Evolutionary conservation across 495 filamentous ascomycete species (phyloP).

Genomic region (Zalerion maritima): DNA sequence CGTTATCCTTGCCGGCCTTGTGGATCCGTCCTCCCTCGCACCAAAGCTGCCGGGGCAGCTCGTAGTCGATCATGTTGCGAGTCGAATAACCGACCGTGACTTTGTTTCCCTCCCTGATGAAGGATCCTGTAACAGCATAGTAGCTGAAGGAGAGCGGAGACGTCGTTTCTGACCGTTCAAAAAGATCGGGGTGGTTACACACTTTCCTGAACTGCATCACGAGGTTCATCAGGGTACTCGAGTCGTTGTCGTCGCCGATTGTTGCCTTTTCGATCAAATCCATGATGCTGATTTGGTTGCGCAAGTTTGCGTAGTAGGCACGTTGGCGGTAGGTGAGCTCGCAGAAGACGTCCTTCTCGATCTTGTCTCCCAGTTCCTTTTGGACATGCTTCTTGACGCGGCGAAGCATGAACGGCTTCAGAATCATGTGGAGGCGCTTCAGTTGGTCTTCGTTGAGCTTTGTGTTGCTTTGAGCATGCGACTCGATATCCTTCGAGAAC

Average conservation of each 20-base stretch:
- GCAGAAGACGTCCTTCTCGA: constrained; percentile 91
- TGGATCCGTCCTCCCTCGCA: constrained; percentile 60
- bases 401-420: constrained; percentile 98
- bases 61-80: constrained; percentile 71
- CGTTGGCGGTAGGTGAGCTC: constrained; percentile 94
- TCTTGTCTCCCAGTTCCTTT: constrained; percentile 96
- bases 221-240: constrained; percentile 92
- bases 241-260: constrained; percentile 84
- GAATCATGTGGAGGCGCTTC: constrained; percentile 91
- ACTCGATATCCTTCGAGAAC: constrained; percentile 99
- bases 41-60: constrained; percentile 65
- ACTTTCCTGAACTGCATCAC: constrained; percentile 99
- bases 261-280: constrained; percentile 96
- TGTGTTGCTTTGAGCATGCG: constrained; percentile 94
- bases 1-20: constrained; percentile 60
- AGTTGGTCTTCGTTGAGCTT: constrained; percentile 97
- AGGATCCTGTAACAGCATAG: constrained; percentile 90
- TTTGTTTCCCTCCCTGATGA: constrained; percentile 72
- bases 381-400: constrained; percentile 99
- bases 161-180: constrained; percentile 82
- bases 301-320: constrained; percentile 77
- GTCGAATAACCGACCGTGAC: constrained; percentile 78
- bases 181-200: constrained; percentile 95
- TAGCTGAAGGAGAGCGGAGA: constrained; percentile 70
- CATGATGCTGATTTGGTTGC: constrained; percentile 97